These are phyloP conservation scores for Crassisporium funariophilum DNA, from an alignment of 768 basidiomycete genomes.

Conservation along the genomic window DNA sequence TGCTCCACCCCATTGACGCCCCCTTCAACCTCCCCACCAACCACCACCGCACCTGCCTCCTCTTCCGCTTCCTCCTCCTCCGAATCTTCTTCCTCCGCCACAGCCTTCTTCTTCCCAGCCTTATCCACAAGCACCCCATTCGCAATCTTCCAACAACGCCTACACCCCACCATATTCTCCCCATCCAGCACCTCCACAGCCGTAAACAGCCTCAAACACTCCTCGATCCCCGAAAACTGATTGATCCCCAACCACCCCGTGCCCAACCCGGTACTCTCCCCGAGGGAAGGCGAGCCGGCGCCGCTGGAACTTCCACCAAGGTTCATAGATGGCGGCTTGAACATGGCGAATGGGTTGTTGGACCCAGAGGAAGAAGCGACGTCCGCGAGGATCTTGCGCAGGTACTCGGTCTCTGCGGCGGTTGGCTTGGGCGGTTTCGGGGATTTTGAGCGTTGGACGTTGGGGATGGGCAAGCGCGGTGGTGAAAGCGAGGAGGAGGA, in stretches of 20 bases:
- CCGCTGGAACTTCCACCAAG: slow-evolving; percentile 11
- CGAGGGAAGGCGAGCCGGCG: slow-evolving; percentile 1
- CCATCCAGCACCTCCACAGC: slow-evolving; percentile 92
- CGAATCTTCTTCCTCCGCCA: slow-evolving; percentile 37
- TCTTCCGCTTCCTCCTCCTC: slow-evolving; percentile 29
- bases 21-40: slow-evolving; percentile 4
- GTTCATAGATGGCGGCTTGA: slow-evolving; percentile 39
- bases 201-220: slow-evolving; percentile 86
- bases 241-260: slow-evolving; percentile 44
- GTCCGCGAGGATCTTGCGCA: slow-evolving; percentile 70
- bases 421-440: slow-evolving; percentile 57
- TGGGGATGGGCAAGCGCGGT: slow-evolving; percentile 16
- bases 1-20: not conserved
- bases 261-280: not conserved
- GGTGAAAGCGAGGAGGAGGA: not conserved
- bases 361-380: slow-evolving; percentile 40
- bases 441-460: slow-evolving; percentile 38
- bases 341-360: slow-evolving; percentile 50
- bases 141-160: slow-evolving; percentile 91
- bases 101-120: slow-evolving; percentile 25
- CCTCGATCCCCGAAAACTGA: slow-evolving; percentile 65
- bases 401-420: slow-evolving; percentile 62
- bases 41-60: slow-evolving; percentile 12
- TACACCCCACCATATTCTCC: slow-evolving; percentile 93
- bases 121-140: slow-evolving; percentile 48